Base-by-base conservation (phyloP, 73 alveolate species). In the Paramecium bursaria region DNA sequence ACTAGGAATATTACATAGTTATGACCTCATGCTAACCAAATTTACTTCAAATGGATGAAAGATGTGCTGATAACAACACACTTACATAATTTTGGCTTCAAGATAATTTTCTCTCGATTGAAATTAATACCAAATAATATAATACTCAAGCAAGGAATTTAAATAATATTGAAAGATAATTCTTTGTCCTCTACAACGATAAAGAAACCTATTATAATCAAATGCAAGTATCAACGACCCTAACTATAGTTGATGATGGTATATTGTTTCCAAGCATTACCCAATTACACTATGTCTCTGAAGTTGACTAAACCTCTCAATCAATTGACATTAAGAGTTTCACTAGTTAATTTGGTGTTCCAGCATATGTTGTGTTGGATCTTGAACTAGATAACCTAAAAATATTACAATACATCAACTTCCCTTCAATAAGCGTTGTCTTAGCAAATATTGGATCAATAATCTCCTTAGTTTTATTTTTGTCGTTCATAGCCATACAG, bases 401-500 rank as follows among this genome's bases (percentile, higher is more conserved):
- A 67, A 30, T 3, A 7, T 21, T 35, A 15, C 13, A 21, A 3
- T 14, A 5, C 2, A 42, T 67, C 4, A 57, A 67, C 10, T 67
- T 39, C 33, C 82, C 82, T 9, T 39, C 33, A 67, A 47, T 67
- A 0, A 25, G 50, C 19, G 60, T 39, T 39, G 55, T 67, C 2
- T 67, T 67, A 47, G 82, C 82, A 7, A 42, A 67, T 21, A 42
- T 67, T 2, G 82, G 82, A 15, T 31, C 82, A 0, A 67, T 67
- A 3, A 42, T 67, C 2, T 67, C 82, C 1, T 67, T 67, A 19
- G 33, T 67, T 25, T 10, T 67, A 35, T 67, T 67, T 47, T 67
- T 67, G 13, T 67, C 82, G 21, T 7, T 39, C 10, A 47, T 67
- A 7, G 82, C 82, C 22, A 39, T 25, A 21, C 1, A 39, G 14